Base-by-base conservation (phyloP, 1,139 yeast species). In the Blastobotrys ciferrii region DNA sequence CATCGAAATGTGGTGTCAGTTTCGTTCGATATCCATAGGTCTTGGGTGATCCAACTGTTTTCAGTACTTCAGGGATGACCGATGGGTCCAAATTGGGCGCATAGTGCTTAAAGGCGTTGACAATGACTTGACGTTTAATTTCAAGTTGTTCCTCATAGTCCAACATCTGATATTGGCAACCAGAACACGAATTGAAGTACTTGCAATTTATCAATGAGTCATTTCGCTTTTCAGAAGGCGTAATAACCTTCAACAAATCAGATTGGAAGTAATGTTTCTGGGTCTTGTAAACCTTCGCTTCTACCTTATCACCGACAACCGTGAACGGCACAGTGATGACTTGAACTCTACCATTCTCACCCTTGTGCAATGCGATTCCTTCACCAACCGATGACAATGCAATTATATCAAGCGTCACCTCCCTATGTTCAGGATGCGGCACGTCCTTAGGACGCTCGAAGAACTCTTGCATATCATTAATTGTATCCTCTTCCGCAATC, bases 1-100 rank as follows among this genome's bases (percentile, higher is more conserved):
- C 72, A 62, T 88, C 92, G 68, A 91, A 92, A 71, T 92, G 98
- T 3, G 98, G 98, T 0, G 98, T 92, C 46, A 92, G 75, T 63
- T 92, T 92, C 0, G 98, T 92, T 64, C 98, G 74, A 68, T 92
- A 92, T 41, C 75, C 74, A 63, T 77, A 87, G 57, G 82, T 76
- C 52, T 81, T 69, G 2, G 98, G 98, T 2, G 96, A 86, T 3
- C 85, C 81, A 42, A 87, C 81, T 0, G 98, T 91, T 2, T 72
- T 68, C 9, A 75, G 75, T 30, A 92, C 72, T 7, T 62, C 71
- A 0, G 96, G 96, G 20, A 85, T 64, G 42, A 71, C 62, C 0
- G 65, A 65, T 9, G 68, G 63, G 1, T 67, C 64, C 2, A 72
- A 57, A 47, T 81, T 65, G 1, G 67, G 62, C 0, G 96, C 94